Percentiles rank a stretch among this genome's conserved stretches.
Evolutionary conservation across 2,329 filamentous ascomycete genomes (phyloP).

Genomic region (Fusarium sp.): DNA sequence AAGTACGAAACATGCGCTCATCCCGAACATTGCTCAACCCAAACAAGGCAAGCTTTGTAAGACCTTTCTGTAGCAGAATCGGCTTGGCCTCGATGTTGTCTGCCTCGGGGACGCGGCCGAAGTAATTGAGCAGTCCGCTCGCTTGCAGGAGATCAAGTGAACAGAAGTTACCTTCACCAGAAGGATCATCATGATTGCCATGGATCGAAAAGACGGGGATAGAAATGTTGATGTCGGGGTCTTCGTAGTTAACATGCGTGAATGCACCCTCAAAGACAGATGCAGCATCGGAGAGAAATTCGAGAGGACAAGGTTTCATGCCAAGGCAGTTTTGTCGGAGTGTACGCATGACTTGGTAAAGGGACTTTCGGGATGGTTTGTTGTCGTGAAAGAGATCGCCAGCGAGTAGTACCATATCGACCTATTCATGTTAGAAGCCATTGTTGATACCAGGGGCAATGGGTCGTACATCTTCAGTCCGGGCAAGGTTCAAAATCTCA

Average conservation of each 20-base stretch:
- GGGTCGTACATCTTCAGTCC: slow-evolving; percentile 74
- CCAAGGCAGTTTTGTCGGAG: slow-evolving; percentile 93
- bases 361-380: slow-evolving; percentile 91
- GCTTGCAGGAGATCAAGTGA: slow-evolving; percentile 91
- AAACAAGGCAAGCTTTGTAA: slow-evolving; percentile 91
- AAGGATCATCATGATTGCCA: slow-evolving; percentile 97
- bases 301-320: slow-evolving; percentile 93
- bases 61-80: slow-evolving; percentile 90
- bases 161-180: slow-evolving; percentile 92
- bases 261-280: slow-evolving; percentile 92
- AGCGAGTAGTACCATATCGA: slow-evolving; percentile 96
- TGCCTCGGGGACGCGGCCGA: slow-evolving; percentile 90
- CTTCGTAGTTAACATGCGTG: slow-evolving; percentile 96
- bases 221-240: slow-evolving; percentile 94
- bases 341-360: slow-evolving; percentile 97
- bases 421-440: slow-evolving; percentile 49
- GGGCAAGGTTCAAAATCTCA: slow-evolving; percentile 90
- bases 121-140: slow-evolving; percentile 94
- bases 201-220: slow-evolving; percentile 99
- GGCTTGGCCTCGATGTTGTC: slow-evolving; percentile 95
- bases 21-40: slow-evolving; percentile 96
- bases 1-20: slow-evolving; percentile 92
- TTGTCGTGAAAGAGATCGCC: slow-evolving; percentile 99
- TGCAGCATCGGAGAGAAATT: slow-evolving; percentile 92
- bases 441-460: rapidly evolving